Evolutionary conservation across 2,329 filamentous ascomycete genomes (phyloP).

Genomic region (Helicocarpus griseus): DNA sequence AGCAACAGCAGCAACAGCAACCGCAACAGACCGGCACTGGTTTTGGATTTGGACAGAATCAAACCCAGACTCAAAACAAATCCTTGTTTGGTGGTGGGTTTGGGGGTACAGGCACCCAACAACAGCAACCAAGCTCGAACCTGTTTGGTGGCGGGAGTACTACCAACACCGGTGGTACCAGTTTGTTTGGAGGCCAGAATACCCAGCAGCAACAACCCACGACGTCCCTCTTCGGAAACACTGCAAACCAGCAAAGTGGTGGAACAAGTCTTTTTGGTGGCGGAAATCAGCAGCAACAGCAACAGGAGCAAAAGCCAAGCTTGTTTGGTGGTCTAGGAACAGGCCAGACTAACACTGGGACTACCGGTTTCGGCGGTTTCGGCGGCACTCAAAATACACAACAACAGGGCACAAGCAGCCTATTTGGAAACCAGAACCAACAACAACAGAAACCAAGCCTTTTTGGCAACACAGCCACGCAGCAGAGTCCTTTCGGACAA

Average conservation of each 20-base stretch:
- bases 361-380: constrained; percentile 7
- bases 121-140: constrained; percentile 30
- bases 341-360: constrained; percentile 8
- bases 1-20: constrained; percentile 14
- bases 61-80: constrained; percentile 32
- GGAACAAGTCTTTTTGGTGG: constrained; percentile 35
- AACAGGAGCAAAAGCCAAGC: constrained; percentile 15
- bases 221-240: constrained; percentile 28
- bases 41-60: constrained; percentile 34
- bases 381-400: constrained; percentile 30
- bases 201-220: constrained; percentile 27
- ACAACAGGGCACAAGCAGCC: constrained; percentile 22
- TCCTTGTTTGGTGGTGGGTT: constrained; percentile 26
- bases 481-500: constrained; percentile 17
- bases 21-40: constrained; percentile 25
- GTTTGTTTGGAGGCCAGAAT: constrained; percentile 31
- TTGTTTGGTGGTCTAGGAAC: constrained; percentile 9
- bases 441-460: constrained; percentile 48
- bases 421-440: constrained; percentile 39
- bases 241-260: constrained; percentile 32
- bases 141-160: constrained; percentile 35
- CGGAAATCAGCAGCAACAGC: constrained; percentile 27
- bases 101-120: constrained; percentile 32
- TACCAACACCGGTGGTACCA: constrained; percentile 17
- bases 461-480: constrained; percentile 37